phyloP scores from a whole-genome alignment of 2,329 filamentous ascomycete genomes.

The Septoria linicola region DNA sequence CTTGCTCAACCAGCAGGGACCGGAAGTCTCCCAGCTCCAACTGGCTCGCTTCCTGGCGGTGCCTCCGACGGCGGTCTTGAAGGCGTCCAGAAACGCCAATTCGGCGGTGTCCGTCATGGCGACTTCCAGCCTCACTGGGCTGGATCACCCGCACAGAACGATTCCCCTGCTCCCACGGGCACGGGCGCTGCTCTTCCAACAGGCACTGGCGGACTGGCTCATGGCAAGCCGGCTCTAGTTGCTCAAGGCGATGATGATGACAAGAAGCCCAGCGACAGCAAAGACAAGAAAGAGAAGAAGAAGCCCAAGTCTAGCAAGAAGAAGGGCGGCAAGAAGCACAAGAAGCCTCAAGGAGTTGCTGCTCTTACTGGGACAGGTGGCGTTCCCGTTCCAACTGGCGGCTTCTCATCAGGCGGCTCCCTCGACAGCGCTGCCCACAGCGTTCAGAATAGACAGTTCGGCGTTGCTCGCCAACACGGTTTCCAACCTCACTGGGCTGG shows the following conservation, averaged over 20 bases:
- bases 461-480: constrained; percentile 3
- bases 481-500: constrained; percentile 14
- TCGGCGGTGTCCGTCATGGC: constrained; percentile 1
- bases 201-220: neutral
- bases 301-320: neutral
- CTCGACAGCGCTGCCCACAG: neutral
- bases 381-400: constrained; percentile 4
- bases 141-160: neutral
- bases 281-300: neutral
- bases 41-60: neutral
- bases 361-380: neutral
- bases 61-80: neutral
- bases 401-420: neutral
- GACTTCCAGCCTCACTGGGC: constrained; percentile 11
- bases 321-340: neutral
- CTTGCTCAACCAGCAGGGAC: constrained; percentile 4
- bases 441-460: constrained; percentile 12
- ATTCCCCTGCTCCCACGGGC: neutral
- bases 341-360: neutral
- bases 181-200: neutral
- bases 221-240: neutral
- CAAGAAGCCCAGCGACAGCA: neutral
- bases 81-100: neutral
- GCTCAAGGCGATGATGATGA: neutral
- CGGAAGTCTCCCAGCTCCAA: neutral